Base-by-base conservation (phyloP, 2,329 filamentous ascomycete genomes). In the Hymenoscyphus linearis region DNA sequence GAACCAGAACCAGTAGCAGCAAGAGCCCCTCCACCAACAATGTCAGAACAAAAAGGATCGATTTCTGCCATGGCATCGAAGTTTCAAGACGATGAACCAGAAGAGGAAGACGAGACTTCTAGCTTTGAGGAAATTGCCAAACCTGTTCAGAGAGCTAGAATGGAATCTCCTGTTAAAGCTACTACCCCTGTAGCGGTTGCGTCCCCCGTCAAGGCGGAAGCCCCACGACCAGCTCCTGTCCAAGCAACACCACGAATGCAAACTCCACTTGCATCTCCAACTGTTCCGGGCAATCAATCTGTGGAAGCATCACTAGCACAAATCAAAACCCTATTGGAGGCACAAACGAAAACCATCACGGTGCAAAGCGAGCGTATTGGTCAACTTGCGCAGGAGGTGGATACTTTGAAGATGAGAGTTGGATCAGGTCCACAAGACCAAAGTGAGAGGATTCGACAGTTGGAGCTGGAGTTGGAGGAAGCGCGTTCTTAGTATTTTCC, bases 111-210 rank as follows among this genome's bases (percentile, higher is more conserved):
- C 25, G 81, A 82, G 1, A 80, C 84, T 31, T 93, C 90, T 0
- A 91, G 88, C 76, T 97, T 97, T 67, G 93, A 97, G 72, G 91
- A 96, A 72, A 82, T 95, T 35, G 76, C 88, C 35, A 91, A 91
- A 72, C 90, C 91, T 22, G 77, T 84, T 12, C 88, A 90, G 68
- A 87, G 89, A 54, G 70, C 74, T 3, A 70, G 73, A 22, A 73
- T 74, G 16, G 65, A 70, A 35, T 75, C 77, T n/a, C 74, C 79
- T 2, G 65, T 75, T 62, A 80, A 78, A 64, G 67, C 73, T 13
- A 58, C 65, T 18, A 31, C 52, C 2, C 52, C 52, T 3, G 65
- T 75, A 62, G 80, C 78, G 64, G 67, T 73, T 13, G 58, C 65
- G 14, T 53, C 52, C n/a, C 65, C 67, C 16, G 67, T 67, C 25